Conservation (phyloP, 169 alveolate species). For the Plasmodium berghei region DNA sequence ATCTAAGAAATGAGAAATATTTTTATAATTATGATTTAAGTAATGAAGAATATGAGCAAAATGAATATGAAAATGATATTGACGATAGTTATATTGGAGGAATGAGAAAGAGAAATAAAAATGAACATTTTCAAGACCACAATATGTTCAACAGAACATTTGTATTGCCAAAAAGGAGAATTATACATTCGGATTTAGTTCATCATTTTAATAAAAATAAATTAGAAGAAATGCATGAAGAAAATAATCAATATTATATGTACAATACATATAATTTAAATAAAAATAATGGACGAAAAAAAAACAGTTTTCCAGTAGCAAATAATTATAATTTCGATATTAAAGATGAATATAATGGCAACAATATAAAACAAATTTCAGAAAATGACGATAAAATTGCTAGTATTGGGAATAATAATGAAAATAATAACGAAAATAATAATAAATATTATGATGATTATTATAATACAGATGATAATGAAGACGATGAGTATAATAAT, state of each 20-base stretch:
- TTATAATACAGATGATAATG: not conserved
- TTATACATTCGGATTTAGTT: not conserved
- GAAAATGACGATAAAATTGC: too few relatives aligned
- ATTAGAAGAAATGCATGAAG: not conserved
- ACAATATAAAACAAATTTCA: too few relatives aligned
- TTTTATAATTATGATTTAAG: slow-evolving; percentile 8
- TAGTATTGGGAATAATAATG: too few relatives aligned
- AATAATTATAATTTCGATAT: not conserved
- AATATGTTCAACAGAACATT: not conserved
- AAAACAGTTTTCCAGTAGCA: not conserved
- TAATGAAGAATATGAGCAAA: not conserved
- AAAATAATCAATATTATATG: slow-evolving; percentile 9
- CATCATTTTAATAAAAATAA: not conserved
- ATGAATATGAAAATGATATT: not conserved
- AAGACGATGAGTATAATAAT: not conserved
- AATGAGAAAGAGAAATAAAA: not conserved
- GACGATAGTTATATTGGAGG: not conserved
- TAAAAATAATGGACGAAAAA: slow-evolving; percentile 5
- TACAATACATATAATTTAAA: slow-evolving; percentile 10
- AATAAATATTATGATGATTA: too few relatives aligned
- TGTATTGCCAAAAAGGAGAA: slow-evolving; percentile 4
- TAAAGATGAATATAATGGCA: too few relatives aligned
- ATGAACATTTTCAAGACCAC: not conserved
- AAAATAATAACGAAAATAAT: too few relatives aligned
- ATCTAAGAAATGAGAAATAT: not conserved